phyloP scores from a whole-genome alignment of 2,329 filamentous ascomycete genomes.

The Colletotrichum lentis region DNA sequence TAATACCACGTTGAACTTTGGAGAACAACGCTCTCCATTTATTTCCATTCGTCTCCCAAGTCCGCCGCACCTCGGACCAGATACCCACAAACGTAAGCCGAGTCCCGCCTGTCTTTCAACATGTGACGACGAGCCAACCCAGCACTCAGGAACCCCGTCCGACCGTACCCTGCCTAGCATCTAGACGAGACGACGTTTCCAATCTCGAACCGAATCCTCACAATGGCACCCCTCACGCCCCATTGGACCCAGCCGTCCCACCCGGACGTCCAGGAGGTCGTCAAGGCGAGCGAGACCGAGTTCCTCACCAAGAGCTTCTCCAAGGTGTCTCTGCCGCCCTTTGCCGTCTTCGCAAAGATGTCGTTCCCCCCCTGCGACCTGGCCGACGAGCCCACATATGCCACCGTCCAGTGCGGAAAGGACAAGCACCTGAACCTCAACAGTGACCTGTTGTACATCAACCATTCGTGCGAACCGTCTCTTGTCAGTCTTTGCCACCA shows the following conservation, averaged over 20 bases:
- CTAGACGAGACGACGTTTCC: conserved; percentile 21
- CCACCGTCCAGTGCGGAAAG: conserved; percentile 68
- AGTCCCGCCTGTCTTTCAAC: conserved; percentile 14
- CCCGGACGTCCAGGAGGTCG: conserved; percentile 64
- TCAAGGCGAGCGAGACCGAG: conserved; percentile 58
- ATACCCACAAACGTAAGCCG: conserved; percentile 16
- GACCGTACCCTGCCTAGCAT: conserved; percentile 12
- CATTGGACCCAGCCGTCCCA: conserved; percentile 70
- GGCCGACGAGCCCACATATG: conserved; percentile 66
- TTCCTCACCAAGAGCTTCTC: conserved; percentile 70
- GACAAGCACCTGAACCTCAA: conserved; percentile 69
- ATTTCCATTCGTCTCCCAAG: background rate
- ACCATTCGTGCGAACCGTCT: conserved; percentile 73
- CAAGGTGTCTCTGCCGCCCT: conserved; percentile 63
- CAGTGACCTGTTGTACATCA: conserved; percentile 72
- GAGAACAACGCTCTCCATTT: background rate
- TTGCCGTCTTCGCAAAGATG: conserved; percentile 72
- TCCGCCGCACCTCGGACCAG: conserved; percentile 5
- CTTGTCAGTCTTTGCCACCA: conserved; percentile 57
- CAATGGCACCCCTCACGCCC: conserved; percentile 65
- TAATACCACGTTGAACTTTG: background rate
- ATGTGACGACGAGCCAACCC: conserved; percentile 29
- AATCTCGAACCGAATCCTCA: conserved; percentile 25
- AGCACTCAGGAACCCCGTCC: conserved; percentile 13
- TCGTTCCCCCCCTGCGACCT: conserved; percentile 68